Evolutionary conservation across 495 filamentous ascomycete genomes (phyloP).

Genomic region (Talaromyces stipitatus): DNA sequence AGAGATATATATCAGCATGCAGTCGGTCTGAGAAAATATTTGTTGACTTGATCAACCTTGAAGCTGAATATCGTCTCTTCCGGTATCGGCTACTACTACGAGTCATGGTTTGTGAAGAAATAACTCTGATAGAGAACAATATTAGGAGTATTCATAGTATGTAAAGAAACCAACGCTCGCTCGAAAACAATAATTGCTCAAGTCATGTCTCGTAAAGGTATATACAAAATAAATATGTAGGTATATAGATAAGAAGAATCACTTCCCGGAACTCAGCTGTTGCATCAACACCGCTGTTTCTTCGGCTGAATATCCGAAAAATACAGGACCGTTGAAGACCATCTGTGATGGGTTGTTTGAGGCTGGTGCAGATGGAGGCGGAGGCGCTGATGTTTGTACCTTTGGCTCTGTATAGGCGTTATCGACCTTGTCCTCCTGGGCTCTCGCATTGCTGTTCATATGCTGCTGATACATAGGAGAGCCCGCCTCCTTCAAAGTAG

Average conservation of each 20-base stretch:
- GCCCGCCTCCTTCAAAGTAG: neutral
- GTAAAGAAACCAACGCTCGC: neutral
- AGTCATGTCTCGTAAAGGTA: neutral
- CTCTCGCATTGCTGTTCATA: neutral
- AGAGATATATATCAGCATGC: no score
- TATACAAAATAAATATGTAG: neutral
- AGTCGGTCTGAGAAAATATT: neutral
- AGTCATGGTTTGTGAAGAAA: neutral
- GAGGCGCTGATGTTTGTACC: neutral
- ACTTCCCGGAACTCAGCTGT: neutral
- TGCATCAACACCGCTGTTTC: slow-evolving; percentile 66
- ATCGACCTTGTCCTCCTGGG: neutral
- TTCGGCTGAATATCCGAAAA: slow-evolving; percentile 79
- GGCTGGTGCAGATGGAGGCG: neutral
- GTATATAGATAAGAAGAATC: neutral
- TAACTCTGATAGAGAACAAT: neutral
- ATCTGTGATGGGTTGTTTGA: slow-evolving; percentile 44
- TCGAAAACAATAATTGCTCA: neutral
- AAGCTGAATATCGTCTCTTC: neutral
- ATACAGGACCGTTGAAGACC: slow-evolving; percentile 80
- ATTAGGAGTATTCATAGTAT: neutral
- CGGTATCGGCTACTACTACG: neutral
- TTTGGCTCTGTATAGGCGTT: neutral
- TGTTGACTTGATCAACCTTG: neutral
- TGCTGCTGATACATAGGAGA: neutral